A percentile compares a stretch with the other conserved stretches of the same genome.
Conservation (phyloP, 2,329 filamentous ascomycete genomes). For the Xylariaceae sp. region DNA sequence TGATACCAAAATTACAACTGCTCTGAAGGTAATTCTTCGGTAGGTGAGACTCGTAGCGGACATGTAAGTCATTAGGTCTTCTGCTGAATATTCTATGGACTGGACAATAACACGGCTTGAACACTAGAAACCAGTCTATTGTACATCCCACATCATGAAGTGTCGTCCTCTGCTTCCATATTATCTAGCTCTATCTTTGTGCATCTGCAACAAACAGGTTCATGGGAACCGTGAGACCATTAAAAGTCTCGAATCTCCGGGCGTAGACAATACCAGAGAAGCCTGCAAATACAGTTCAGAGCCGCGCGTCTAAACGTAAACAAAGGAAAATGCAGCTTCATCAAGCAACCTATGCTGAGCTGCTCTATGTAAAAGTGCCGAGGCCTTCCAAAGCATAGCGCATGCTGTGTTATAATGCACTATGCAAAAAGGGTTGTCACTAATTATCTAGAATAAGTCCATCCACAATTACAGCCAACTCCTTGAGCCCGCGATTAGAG, state of each 20-base stretch:
- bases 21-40: no score
- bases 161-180: slow-evolving; percentile 39
- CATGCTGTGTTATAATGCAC: not conserved
- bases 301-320: slow-evolving; percentile 41
- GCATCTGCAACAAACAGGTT: slow-evolving; percentile 35
- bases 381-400: slow-evolving; percentile 14
- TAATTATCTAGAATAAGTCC: slow-evolving; percentile 32
- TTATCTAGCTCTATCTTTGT: slow-evolving; percentile 38
- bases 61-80: no score
- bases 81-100: no score
- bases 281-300: slow-evolving; percentile 37
- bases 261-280: slow-evolving; percentile 35
- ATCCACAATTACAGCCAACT: slow-evolving; percentile 6
- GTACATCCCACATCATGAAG: slow-evolving; percentile 40
- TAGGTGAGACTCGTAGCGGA: no score
- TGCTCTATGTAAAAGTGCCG: slow-evolving; percentile 28
- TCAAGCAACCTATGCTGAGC: slow-evolving; percentile 31
- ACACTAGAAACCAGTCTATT: slow-evolving; percentile 39
- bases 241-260: slow-evolving; percentile 21
- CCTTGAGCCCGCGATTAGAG: not conserved
- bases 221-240: slow-evolving; percentile 28
- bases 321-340: slow-evolving; percentile 35
- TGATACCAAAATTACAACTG: no score
- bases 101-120: no score
- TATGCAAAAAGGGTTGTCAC: slow-evolving; percentile 28